Evolutionary conservation across 1,284 basidiomycete species (phyloP), one percentile per base, ranked within the genome.

Genomic region (Hemileia vastatrix): DNA sequence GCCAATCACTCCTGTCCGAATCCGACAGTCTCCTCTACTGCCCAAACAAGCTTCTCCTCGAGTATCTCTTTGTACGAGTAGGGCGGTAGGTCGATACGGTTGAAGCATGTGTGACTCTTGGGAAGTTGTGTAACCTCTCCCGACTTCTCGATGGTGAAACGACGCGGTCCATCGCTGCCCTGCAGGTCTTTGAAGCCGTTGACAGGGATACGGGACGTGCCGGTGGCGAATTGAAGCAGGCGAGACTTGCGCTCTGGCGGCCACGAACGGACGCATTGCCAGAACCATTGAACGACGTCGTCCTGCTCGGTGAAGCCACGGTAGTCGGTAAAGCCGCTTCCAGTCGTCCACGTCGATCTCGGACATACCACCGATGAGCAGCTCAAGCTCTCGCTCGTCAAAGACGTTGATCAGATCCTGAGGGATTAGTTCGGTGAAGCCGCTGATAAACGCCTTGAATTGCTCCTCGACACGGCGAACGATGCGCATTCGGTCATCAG

Each of bases 321-420:
- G n/a, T n/a, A n/a, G n/a, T n/a, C n/a, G n/a, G n/a, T n/a, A n/a
- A n/a, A n/a, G n/a, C n/a, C n/a, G n/a, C n/a, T n/a, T n/a, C n/a
- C n/a, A n/a, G n/a, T n/a, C n/a, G n/a, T n/a, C 81, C 23, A 81
- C 79, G 75, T 98, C 94, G 68, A 97, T 96, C 78, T 98, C 94
- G 18, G 90, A 89, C 90, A 97, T 96, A 71, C 95, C 95, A 69
- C 95, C 93, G 68, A 98, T 96, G 67, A 99, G 81, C 58, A 96
- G 78, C 76, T 97, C 94, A 13, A 98, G 80, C 77, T 99, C 95
- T 63, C 93, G 84, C 79, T 98, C 95, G 76, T 99, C 94, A 72
- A 99, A 98, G 11, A 98, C 91, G 73, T 88, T 90, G 78, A 99
- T 85, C 63, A 97, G 81, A 72, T 97, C 94, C 72, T 87, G 84